phyloP scores from a whole-genome alignment of 1,139 yeast species.

The Diutina pseudorugosa region DNA sequence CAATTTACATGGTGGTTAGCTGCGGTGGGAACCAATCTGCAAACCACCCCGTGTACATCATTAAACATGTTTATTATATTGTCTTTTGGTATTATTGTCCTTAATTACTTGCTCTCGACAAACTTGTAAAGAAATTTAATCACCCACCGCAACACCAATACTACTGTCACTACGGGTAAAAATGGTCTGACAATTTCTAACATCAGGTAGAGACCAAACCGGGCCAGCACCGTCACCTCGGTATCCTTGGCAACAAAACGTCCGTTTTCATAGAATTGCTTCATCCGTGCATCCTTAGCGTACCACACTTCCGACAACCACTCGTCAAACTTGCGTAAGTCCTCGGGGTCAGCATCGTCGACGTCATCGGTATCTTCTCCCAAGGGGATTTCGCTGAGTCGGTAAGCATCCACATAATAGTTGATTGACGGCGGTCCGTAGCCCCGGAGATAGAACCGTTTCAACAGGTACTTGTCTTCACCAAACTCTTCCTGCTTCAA shows the following conservation, averaged over 20 bases:
- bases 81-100: too few species aligned
- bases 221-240: conserved; percentile 6
- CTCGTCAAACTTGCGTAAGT: conserved; percentile 40
- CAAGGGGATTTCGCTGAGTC: conserved; percentile 53
- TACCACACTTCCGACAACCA: conserved; percentile 77
- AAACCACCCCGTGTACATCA: not conserved
- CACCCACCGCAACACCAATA: not conserved
- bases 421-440: conserved; percentile 56
- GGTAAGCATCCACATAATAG: conserved; percentile 49
- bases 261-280: conserved; percentile 46
- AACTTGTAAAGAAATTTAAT: not conserved
- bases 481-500: conserved; percentile 55
- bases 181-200: not conserved
- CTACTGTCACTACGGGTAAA: not conserved
- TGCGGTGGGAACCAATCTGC: not conserved
- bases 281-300: conserved; percentile 64
- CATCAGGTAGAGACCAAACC: not conserved
- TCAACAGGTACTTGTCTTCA: conserved; percentile 62
- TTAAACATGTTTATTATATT: not conserved
- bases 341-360: conserved; percentile 32
- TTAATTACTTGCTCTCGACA: not conserved
- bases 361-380: conserved; percentile 33
- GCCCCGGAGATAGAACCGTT: conserved; percentile 54
- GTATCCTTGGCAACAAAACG: conserved; percentile 24
- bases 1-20: too few species aligned